phyloP scores from a whole-genome alignment of 208 protist species.

The Herpetomonas samuelpessoai region DNA sequence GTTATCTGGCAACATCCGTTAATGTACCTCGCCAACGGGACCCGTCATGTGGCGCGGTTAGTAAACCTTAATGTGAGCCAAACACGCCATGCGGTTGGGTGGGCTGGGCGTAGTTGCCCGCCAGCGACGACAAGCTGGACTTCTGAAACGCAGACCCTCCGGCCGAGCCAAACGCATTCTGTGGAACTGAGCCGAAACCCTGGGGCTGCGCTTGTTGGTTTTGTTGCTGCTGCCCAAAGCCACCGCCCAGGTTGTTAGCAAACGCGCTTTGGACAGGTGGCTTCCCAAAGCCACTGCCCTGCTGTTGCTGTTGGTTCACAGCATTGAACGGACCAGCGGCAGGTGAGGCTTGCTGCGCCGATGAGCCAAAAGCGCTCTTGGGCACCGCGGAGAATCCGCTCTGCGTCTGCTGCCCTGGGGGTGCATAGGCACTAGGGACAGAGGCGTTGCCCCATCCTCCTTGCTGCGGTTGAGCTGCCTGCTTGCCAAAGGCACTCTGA shows the following conservation, averaged over 20 bases:
- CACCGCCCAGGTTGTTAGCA: background rate
- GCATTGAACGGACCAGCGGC: too few species aligned
- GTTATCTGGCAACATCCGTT: too few species aligned
- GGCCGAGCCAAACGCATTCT: slow-evolving; percentile 7
- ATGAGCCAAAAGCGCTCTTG: background rate
- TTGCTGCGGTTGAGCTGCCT: background rate
- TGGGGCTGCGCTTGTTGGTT: background rate
- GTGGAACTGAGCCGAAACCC: slow-evolving; percentile 10
- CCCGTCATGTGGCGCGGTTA: too few species aligned
- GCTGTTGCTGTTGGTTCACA: background rate
- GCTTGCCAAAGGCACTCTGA: background rate
- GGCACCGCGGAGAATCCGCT: background rate
- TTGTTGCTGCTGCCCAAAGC: background rate
- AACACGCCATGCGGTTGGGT: slow-evolving; percentile 46
- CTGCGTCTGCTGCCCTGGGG: background rate
- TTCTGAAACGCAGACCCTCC: slow-evolving; percentile 23
- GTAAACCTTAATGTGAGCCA: slow-evolving; percentile 10
- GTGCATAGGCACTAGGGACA: too few species aligned
- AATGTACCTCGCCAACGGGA: too few species aligned
- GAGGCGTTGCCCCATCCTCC: background rate
- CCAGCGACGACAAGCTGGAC: slow-evolving; percentile 36
- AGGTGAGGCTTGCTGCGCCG: background rate
- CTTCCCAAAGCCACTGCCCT: background rate
- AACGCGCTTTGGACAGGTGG: slow-evolving; percentile 6
- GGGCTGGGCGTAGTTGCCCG: slow-evolving; percentile 34